Evolutionary conservation across 208 protist genomes (phyloP).

Genomic region (Leishmania aethiopica): DNA sequence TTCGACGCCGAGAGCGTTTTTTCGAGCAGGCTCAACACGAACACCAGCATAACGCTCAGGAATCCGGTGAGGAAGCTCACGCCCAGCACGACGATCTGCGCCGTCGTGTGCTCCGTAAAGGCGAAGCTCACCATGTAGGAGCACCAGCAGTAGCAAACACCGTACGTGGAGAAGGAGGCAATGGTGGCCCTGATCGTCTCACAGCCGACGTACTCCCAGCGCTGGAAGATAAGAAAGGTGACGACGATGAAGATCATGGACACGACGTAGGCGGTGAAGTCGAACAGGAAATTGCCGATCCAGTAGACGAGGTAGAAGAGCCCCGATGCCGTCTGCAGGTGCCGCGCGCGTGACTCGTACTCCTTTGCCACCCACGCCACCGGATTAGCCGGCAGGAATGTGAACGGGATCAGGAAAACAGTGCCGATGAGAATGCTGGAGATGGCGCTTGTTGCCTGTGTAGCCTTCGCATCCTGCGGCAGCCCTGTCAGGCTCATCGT

Average conservation of each 20-base stretch:
- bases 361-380: conserved; percentile 83
- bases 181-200: conserved; percentile 40
- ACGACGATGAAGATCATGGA: conserved; percentile 41
- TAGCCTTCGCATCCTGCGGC: conserved; percentile 10
- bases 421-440: conserved; percentile 41
- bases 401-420: conserved; percentile 73
- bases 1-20: conserved; percentile 38
- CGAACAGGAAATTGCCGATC: conserved; percentile 70
- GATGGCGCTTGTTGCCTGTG: conserved; percentile 10
- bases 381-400: conserved; percentile 65
- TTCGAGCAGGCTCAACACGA: conserved; percentile 43
- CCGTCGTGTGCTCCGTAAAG: conserved; percentile 59
- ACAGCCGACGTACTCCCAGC: conserved; percentile 49
- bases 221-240: conserved; percentile 50
- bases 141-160: conserved; percentile 34
- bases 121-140: conserved; percentile 65
- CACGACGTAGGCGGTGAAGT: conserved; percentile 49
- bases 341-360: conserved; percentile 62
- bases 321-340: conserved; percentile 83
- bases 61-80: conserved; percentile 71
- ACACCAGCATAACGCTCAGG: conserved; percentile 54
- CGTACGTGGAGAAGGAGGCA: conserved; percentile 48
- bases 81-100: conserved; percentile 52
- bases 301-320: conserved; percentile 71
- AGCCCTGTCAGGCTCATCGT: conserved; percentile 27